Base-by-base conservation (phyloP, 164 flowering plant genomes). In the Stephania yunnanensis region DNA sequence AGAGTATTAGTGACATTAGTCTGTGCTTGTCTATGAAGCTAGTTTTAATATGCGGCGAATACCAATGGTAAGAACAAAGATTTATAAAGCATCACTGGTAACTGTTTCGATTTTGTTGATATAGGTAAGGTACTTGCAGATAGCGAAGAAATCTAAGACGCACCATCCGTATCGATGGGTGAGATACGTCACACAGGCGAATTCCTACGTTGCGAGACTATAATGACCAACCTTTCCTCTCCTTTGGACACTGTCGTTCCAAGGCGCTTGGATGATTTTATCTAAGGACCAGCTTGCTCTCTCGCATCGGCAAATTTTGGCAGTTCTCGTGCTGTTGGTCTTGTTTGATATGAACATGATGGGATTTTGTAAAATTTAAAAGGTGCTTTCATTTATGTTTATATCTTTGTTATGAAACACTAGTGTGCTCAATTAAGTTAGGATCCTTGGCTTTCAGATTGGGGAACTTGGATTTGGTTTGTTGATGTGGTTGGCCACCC, bases 91-190 rank as follows among this genome's bases (percentile, higher is more conserved):
- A 67, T n/a, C 20, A 71, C 45, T 55, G 11, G 7, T 17, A 61
- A 12, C 74, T 12, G 44, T 29, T 72, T 12, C n/a, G 45, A 46
- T 74, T 50, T 71, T 48, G 20, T 45, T 71, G 46, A 63, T 86
- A 83, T 88, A 92, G 95, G 98, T 91, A 72, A 90, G 90, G 71
- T 94, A 89, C 80, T 82, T 94, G 87, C 98, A 94, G 87, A 91
- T 94, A 74, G 94, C 94, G 19, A 92, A 94, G 91, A 94, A 87
- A 75, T 88, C 94, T 42, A 83, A 84, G 77, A 78, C 87, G 42
- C 83, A 86, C 72, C 88, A 94, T 78, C 98, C 97, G 46, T 91
- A 91, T 82, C 82, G 95, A 71, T 94, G 95, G 98, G 98, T 94
- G 83, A 89, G 98, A 83, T 90, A 91, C 13, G 95, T 94, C 63